These are phyloP conservation scores for Cutaneotrichosporon mucoides DNA, from an alignment of 1,284 basidiomycete species.

Conservation along the genomic window DNA sequence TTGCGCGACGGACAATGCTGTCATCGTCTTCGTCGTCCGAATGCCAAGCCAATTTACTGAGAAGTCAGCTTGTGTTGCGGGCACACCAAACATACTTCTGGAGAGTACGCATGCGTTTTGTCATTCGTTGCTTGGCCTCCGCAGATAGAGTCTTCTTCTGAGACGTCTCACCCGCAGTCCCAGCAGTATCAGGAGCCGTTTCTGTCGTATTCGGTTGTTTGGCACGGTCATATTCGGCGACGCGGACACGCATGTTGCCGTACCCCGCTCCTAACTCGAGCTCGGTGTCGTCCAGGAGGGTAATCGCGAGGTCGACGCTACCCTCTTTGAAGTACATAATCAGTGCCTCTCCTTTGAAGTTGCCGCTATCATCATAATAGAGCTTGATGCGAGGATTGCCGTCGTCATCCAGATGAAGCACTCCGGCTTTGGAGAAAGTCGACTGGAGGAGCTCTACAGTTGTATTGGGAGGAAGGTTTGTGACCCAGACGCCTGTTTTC, in stretches of 20 bases:
- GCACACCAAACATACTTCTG: constrained; percentile 59
- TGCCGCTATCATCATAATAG: constrained; percentile 81
- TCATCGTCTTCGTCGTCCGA: constrained; percentile 37
- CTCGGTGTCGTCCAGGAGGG: constrained; percentile 87
- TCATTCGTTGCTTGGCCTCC: constrained; percentile 74
- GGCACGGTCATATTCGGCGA: constrained; percentile 67
- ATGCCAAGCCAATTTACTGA: constrained; percentile 47
- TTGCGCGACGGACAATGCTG: constrained; percentile 11
- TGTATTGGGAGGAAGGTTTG: constrained; percentile 73
- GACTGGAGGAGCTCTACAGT: constrained; percentile 69
- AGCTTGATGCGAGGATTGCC: constrained; percentile 88
- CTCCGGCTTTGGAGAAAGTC: constrained; percentile 83
- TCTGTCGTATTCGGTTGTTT: constrained; percentile 59
- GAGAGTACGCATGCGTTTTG: constrained; percentile 78
- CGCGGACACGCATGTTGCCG: constrained; percentile 71
- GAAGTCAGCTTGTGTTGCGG: background rate
- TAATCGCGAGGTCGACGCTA: constrained; percentile 79
- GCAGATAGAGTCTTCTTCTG: constrained; percentile 58
- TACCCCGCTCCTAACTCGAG: constrained; percentile 69
- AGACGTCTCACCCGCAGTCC: background rate
- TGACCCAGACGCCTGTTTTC: constrained; percentile 91
- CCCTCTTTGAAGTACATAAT: constrained; percentile 98
- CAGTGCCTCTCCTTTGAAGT: constrained; percentile 90
- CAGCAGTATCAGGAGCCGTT: constrained; percentile 51
- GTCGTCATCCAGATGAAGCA: constrained; percentile 85